Percentiles rank a stretch among this genome's conserved stretches.
Evolutionary conservation across 352 stramenopile genomes (phyloP).

Genomic region (Phytophthora syringae): DNA sequence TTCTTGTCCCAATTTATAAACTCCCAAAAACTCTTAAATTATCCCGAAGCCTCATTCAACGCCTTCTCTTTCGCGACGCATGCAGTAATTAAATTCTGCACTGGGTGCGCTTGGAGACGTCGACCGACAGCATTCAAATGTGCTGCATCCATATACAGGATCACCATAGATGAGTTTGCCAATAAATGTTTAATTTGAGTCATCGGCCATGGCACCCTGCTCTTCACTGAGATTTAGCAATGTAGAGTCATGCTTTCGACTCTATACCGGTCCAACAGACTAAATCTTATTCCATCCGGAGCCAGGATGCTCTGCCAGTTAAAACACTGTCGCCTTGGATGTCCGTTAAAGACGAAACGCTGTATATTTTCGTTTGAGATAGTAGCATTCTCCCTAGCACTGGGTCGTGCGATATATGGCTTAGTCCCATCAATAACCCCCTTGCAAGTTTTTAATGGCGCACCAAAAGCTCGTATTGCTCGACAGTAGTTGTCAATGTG

Average conservation of each 20-base stretch:
- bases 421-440: constrained; percentile 7
- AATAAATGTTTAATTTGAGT: background rate
- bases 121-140: background rate
- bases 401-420: background rate
- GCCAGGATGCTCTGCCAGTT: constrained; percentile 1
- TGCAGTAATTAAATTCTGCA: background rate
- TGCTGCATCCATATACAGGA: background rate
- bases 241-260: background rate
- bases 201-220: background rate
- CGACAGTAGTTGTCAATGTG: background rate
- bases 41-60: background rate
- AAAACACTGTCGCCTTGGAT: background rate
- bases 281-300: background rate
- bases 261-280: background rate
- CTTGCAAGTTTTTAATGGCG: background rate
- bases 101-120: background rate
- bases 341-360: background rate
- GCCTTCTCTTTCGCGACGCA: background rate
- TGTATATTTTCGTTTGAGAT: background rate
- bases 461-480: background rate
- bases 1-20: background rate
- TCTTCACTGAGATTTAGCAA: background rate
- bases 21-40: background rate
- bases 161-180: background rate
- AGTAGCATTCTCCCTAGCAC: background rate